Conservation (phyloP, 495 filamentous ascomycete genomes). For the Daldinia caldariorum region DNA sequence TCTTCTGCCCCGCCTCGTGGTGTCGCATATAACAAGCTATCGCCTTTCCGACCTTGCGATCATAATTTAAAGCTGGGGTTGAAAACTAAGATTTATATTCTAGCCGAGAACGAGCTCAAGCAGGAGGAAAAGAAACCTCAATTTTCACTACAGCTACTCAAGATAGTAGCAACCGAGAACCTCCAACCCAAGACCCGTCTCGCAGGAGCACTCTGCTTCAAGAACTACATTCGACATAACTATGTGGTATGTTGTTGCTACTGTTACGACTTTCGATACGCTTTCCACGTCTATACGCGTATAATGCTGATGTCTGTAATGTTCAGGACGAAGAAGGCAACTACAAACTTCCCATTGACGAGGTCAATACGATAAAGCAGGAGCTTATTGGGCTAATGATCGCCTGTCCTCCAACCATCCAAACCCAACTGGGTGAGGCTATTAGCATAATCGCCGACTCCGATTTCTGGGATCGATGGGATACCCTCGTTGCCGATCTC, state of each 20-base stretch:
- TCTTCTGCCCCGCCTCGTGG: conserved; percentile 13
- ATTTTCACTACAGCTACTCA: conserved; percentile 88
- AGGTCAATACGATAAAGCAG: conserved; percentile 88
- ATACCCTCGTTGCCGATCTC: conserved; percentile 82
- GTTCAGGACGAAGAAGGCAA: conserved; percentile 85
- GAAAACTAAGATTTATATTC: conserved; percentile 16
- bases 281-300: not conserved
- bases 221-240: conserved; percentile 94
- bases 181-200: conserved; percentile 80
- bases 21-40: conserved; percentile 2
- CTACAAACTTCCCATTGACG: conserved; percentile 81
- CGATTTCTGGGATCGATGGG: conserved; percentile 96
- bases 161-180: conserved; percentile 79
- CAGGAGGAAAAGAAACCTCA: conserved; percentile 79
- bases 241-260: conserved; percentile 69
- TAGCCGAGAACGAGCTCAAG: conserved; percentile 83
- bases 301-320: conserved; percentile 23
- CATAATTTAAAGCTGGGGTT: not conserved
- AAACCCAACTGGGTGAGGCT: conserved; percentile 93
- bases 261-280: too few relatives aligned
- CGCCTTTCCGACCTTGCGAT: conserved; percentile 16
- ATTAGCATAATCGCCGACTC: conserved; percentile 97
- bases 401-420: conserved; percentile 82
- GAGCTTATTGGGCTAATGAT: conserved; percentile 98
- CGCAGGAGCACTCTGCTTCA: conserved; percentile 94